phyloP scores from a whole-genome alignment of 495 filamentous ascomycete species.

The Aspergillus diversus region DNA sequence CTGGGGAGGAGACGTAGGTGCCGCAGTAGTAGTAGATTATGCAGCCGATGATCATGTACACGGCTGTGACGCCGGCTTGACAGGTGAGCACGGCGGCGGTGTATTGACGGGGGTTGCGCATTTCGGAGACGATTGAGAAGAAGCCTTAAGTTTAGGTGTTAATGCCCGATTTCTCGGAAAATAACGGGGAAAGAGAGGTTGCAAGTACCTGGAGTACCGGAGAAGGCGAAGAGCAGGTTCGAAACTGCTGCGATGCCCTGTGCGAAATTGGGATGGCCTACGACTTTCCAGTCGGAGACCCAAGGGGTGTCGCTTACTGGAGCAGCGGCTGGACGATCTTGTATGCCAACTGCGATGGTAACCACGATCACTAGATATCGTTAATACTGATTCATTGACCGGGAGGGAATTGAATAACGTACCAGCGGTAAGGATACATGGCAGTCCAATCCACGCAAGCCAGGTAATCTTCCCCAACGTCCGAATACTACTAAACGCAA shows the following conservation, averaged over 20 bases:
- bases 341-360: slow-evolving; percentile 63
- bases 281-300: slow-evolving; percentile 29
- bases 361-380: slow-evolving; percentile 64
- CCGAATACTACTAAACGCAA: slow-evolving; percentile 32
- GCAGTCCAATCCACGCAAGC: slow-evolving; percentile 41
- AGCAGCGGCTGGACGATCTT: slow-evolving; percentile 37
- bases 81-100: slow-evolving; percentile 52
- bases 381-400: slow-evolving; percentile 39
- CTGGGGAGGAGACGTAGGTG: slow-evolving; percentile 63
- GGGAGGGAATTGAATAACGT: slow-evolving; percentile 25
- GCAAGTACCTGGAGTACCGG: slow-evolving; percentile 59
- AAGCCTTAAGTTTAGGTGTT: too few species aligned
- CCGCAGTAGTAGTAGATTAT: slow-evolving; percentile 74
- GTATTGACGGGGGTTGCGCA: slow-evolving; percentile 65
- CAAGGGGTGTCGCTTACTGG: slow-evolving; percentile 24
- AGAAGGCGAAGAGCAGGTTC: slow-evolving; percentile 66
- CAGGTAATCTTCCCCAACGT: slow-evolving; percentile 39
- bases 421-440: slow-evolving; percentile 37
- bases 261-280: slow-evolving; percentile 31
- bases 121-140: slow-evolving; percentile 73
- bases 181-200: too few species aligned
- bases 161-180: too few species aligned
- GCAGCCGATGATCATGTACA: slow-evolving; percentile 66
- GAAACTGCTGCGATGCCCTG: slow-evolving; percentile 57
- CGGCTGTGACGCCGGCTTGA: slow-evolving; percentile 50